Base-by-base conservation (phyloP, 2,329 filamentous ascomycete genomes). In the Calonectria pauciramosa region DNA sequence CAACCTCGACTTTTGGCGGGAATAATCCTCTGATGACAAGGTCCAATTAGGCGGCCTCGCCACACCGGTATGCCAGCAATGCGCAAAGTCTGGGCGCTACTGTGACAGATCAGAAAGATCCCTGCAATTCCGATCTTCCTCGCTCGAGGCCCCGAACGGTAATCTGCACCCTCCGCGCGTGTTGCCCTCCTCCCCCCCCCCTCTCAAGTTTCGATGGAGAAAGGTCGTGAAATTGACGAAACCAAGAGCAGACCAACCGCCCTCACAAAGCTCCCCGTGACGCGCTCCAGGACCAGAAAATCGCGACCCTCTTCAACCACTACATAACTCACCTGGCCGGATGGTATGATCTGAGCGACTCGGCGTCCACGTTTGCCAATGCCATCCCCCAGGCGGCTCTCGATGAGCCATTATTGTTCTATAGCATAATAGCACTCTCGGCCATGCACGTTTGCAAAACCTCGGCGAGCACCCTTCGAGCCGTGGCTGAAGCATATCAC, bases 281-380 rank as follows among this genome's bases (percentile, higher is more conserved):
- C 28, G 82, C 82, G 10, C 79, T 87, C 0, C 64, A 82, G 41
- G 76, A 82, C 4, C 80, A 78, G n/a, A 79, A 80, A 3, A 79
- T 86, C 14, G 81, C 85, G 2, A 78, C 73, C 9, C 79, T 86
- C 18, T 88, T 88, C 56, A 81, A 84, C 52, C 83, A 85, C 69
- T 89, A 89, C 75, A 83, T 85, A 11, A 72, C 76, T 1, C 70
- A 80, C 47, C 79, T 89, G 23, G 86, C 88, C 1, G 78, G 81
- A 2, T 89, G 88, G 88, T 89, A 89, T 76, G 87, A 89, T 66
- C 83, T 89, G 10, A 87, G 86, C 59, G 87, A 89, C 70, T 71
- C 80, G 0, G 67, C 77, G 2, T 80, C 77, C 0, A 76, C 80
- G 5, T 89, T 89, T 41, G 81, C 78, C 8, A 82, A 78, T 4